These are phyloP conservation scores for Diaporthe sp. DNA, from an alignment of 2,329 filamentous ascomycete species.

Conservation along the genomic window DNA sequence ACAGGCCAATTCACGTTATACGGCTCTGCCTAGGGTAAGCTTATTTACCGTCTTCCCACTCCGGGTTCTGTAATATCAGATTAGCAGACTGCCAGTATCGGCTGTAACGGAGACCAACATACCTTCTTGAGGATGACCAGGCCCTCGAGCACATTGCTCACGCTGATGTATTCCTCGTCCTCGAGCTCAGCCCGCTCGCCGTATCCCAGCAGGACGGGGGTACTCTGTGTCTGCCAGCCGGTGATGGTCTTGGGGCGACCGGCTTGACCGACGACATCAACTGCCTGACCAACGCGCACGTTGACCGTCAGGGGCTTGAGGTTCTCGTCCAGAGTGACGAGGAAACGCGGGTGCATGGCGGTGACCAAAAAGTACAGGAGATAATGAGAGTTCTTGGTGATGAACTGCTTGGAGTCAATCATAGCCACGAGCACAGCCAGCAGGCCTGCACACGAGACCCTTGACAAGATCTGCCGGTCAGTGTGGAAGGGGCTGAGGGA, in stretches of 20 bases:
- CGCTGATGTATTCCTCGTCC: conserved; percentile 95
- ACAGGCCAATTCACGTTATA: neutral
- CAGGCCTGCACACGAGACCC: conserved; percentile 89
- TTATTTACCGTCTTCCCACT: conserved; percentile 67
- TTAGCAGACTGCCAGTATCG: neutral
- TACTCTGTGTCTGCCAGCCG: conserved; percentile 99
- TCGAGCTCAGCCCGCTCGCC: conserved; percentile 97
- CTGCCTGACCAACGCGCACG: conserved; percentile 96
- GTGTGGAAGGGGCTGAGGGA: conserved; percentile 99
- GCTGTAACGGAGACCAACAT: conserved; percentile 51
- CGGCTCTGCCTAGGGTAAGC: conserved; percentile 4
- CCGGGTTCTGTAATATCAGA: conserved; percentile 61
- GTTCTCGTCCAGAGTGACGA: conserved; percentile 95
- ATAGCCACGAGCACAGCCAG: conserved; percentile 92
- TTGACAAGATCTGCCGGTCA: conserved; percentile 93
- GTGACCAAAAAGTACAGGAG: conserved; percentile 97
- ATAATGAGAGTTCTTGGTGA: conserved; percentile 81
- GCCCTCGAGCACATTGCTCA: conserved; percentile 93
- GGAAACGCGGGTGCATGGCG: conserved; percentile 96
- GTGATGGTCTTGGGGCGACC: conserved; percentile 99
- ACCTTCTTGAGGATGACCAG: conserved; percentile 98
- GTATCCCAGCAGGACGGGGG: conserved; percentile 94
- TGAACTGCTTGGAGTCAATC: conserved; percentile 93
- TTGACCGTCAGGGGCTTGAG: conserved; percentile 95
- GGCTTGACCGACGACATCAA: conserved; percentile 97